Percentiles rank a stretch among this genome's conserved stretches.
Evolutionary conservation across 345 rosid species (phyloP).

Genomic region (Crucihimalaya himalaica): DNA sequence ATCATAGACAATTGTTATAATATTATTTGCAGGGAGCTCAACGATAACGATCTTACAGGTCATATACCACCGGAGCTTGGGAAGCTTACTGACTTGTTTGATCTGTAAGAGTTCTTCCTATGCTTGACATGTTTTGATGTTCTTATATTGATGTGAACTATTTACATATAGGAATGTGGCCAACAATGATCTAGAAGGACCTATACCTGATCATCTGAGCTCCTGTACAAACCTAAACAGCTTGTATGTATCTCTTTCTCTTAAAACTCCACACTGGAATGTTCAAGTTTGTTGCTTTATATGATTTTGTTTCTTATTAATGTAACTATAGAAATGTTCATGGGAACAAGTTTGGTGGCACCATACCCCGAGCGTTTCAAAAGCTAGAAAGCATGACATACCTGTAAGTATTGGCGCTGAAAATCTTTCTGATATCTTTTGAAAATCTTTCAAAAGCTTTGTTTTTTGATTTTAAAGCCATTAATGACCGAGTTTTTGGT

Average conservation of each 20-base stretch:
- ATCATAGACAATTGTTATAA: background rate
- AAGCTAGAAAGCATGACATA: conserved; percentile 90
- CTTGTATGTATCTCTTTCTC: conserved; percentile 55
- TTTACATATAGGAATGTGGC: conserved; percentile 71
- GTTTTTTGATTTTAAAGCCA: background rate
- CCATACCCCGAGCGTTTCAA: conserved; percentile 75
- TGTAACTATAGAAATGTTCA: conserved; percentile 68
- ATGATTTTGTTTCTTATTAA: conserved; percentile 8
- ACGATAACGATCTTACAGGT: conserved; percentile 74
- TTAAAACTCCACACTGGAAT: background rate
- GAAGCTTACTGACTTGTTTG: conserved; percentile 90
- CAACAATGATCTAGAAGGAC: conserved; percentile 77
- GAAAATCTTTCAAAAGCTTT: no score
- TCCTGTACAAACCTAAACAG: conserved; percentile 89
- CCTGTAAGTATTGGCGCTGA: conserved; percentile 56
- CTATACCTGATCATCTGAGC: conserved; percentile 83
- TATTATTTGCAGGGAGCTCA: conserved; percentile 72
- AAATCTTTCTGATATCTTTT: background rate
- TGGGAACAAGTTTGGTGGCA: conserved; percentile 78
- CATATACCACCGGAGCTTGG: conserved; percentile 89
- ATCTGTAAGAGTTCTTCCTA: conserved; percentile 59
- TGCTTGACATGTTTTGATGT: conserved; percentile 9
- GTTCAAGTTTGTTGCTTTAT: conserved; percentile 8
- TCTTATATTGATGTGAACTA: conserved; percentile 7
- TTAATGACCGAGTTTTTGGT: background rate